Conservation (phyloP, 1,284 basidiomycete species). For the Macrocystidia cucumis region DNA sequence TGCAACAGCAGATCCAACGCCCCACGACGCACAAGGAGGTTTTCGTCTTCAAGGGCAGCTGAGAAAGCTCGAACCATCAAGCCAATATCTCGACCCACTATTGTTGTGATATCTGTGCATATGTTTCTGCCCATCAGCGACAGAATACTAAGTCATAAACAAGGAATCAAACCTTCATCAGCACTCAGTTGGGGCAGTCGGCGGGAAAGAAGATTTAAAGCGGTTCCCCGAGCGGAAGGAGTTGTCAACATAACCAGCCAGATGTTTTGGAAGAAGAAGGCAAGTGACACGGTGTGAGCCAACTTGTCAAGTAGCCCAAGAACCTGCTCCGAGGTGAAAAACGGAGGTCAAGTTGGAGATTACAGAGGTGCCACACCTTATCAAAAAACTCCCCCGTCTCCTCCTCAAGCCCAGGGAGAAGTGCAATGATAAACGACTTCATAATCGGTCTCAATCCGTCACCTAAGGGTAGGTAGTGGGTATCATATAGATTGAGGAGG, state of each 20-base stretch:
- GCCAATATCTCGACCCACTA: slow-evolving; percentile 83
- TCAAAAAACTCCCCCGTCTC: slow-evolving; percentile 97
- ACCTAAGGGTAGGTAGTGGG: slow-evolving; percentile 86
- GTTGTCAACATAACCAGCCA: slow-evolving; percentile 92
- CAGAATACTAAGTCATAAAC: slow-evolving; percentile 5
- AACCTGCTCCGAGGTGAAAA: slow-evolving; percentile 42
- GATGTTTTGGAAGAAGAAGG: slow-evolving; percentile 93
- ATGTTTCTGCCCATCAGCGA: slow-evolving; percentile 4
- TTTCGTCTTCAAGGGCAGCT: slow-evolving; percentile 84
- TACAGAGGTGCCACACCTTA: slow-evolving; percentile 45
- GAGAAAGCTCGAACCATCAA: slow-evolving; percentile 90
- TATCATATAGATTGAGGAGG: slow-evolving; percentile 83
- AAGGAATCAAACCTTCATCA: slow-evolving; percentile 49
- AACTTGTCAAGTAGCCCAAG: slow-evolving; percentile 76
- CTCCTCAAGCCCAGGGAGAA: slow-evolving; percentile 93
- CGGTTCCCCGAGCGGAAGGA: slow-evolving; percentile 79
- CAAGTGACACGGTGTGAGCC: slow-evolving; percentile 73
- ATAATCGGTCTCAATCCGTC: slow-evolving; percentile 79
- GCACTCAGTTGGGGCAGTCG: slow-evolving; percentile 65
- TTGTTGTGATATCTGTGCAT: slow-evolving; percentile 54
- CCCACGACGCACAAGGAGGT: slow-evolving; percentile 78
- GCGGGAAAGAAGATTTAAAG: slow-evolving; percentile 82
- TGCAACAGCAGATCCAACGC: slow-evolving; percentile 78
- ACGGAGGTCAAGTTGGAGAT: not conserved
- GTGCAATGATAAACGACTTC: slow-evolving; percentile 89